Evolutionary conservation across 805 yeast genomes (phyloP), one percentile per base, ranked within the genome.

Genomic region (Lachancea waltii): DNA sequence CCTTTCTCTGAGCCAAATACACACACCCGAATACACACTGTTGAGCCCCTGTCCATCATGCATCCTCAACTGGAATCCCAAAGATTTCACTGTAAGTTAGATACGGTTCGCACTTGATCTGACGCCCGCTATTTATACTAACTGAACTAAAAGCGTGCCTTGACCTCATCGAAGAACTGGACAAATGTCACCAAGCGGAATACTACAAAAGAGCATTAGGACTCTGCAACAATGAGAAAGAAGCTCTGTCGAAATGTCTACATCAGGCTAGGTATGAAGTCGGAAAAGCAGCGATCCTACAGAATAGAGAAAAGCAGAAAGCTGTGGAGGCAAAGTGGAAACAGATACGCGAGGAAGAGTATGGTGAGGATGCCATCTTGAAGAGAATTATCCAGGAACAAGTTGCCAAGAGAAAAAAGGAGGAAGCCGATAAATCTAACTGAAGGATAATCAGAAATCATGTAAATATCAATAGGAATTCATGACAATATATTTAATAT

Each of bases 131-230:
- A 15, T 17, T 4, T 6, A 4, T 11, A 18, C 15, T 18, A 16
- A 30, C 13, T 5, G 15, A 5, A 23, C 14, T 33, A 36, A 18
- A 41, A 72, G 82, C 82, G 14, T 90, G 98, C 60, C 77, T 74
- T 36, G 84, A 81, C 44, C 71, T 86, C 28, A 86, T 92, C 58
- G 79, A 81, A 44, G 96, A 95, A 0, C 72, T 90, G 5, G 95
- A 90, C 51, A 81, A 85, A 56, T 90, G 98, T 58, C 96, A 89
- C 53, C 71, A 76, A 42, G 70, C 70, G 38, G 81, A 79, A 39
- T 81, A 79, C 48, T 49, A 82, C 43, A 71, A 75, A 47, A 76
- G 83, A 56, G 79, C 84, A 6, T 66, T 85, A 48, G 97, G 97
- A 19, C 68, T 75, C 42, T 90, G 98, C 64, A 85, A 86, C 61